Conservation (phyloP, 352 stramenopile genomes). For the Blastocystis sp. region DNA sequence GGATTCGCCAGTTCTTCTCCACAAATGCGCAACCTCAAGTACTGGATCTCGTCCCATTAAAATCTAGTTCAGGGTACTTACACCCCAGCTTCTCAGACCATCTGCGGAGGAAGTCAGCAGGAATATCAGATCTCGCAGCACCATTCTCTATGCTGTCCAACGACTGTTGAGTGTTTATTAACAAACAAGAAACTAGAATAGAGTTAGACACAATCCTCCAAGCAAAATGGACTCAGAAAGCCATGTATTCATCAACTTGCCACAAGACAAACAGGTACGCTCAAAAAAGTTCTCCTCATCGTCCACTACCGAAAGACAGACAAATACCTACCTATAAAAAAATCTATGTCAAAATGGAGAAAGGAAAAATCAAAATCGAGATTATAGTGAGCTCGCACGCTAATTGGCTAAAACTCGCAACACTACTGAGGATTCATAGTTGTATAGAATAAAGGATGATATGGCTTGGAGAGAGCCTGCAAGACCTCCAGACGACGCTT, state of each 20-base stretch:
- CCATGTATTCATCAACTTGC: neutral
- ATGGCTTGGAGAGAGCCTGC: neutral
- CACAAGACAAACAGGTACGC: neutral
- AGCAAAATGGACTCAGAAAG: neutral
- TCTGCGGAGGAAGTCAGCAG: neutral
- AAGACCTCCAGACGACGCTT: neutral
- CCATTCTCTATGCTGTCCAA: neutral
- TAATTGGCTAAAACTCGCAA: neutral
- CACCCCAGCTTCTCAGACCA: neutral
- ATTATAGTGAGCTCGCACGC: neutral
- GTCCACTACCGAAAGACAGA: neutral
- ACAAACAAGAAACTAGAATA: neutral
- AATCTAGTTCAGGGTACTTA: neutral
- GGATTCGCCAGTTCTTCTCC: neutral
- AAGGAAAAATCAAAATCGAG: neutral
- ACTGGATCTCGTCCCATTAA: neutral
- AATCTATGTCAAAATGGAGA: neutral
- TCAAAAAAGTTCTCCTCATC: neutral
- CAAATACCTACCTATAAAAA: neutral
- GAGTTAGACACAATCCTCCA: neutral
- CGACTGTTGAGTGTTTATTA: neutral
- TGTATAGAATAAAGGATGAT: conserved; percentile 45
- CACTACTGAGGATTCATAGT: neutral
- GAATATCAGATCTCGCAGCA: neutral
- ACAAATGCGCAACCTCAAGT: neutral